Base-by-base conservation (phyloP, 2,329 filamentous ascomycete species). In the Leptographium wingfieldii region DNA sequence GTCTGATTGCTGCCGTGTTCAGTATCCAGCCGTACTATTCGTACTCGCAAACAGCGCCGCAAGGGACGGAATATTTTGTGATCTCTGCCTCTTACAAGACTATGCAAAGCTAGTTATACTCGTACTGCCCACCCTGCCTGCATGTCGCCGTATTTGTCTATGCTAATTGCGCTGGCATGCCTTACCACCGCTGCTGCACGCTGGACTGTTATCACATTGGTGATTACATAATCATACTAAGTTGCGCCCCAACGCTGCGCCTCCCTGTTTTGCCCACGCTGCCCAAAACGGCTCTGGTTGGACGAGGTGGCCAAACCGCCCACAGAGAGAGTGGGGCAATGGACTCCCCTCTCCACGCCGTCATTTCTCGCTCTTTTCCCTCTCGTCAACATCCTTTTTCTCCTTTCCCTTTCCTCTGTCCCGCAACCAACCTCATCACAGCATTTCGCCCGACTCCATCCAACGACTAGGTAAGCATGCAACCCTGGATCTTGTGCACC, bases 321-420 rank as follows among this genome's bases (percentile, higher is more conserved):
- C 43, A 48, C 43, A 40, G 38, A 48, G 2, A 27, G 10, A 35
- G 56, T 58, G 56, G 56, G 48, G 29, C 46, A 10, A 29, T 2
- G 12, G 19, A 16, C 38, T 56, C 43, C 54, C 53, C 31, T 33
- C 40, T 40, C 25, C n/a, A 56, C 38, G 40, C 55, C 57, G 27
- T 56, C 53, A 38, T 49, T 55, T 49, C n/a, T 55, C 35, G 27
- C 46, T 33, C 38, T 59, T 59, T 59, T 59, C 58, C 38, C 58
- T 57, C 33, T 38, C 16, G 33, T 31, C 16, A 22, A 53, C 29
- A 53, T 35, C 57, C 49, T 58, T 43, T 51, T 59, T 29, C 35
- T 25, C 51, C 43, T 46, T 56, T 22, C 52, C 25, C 22, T 43
- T 59, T 52, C 52, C 29, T 46, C 55, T 35, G 9, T 43, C 19